A percentile compares a stretch with the other conserved stretches of the same genome.
phyloP scores from a whole-genome alignment of 345 rosid genomes.

The Eucalyptus decipiens region DNA sequence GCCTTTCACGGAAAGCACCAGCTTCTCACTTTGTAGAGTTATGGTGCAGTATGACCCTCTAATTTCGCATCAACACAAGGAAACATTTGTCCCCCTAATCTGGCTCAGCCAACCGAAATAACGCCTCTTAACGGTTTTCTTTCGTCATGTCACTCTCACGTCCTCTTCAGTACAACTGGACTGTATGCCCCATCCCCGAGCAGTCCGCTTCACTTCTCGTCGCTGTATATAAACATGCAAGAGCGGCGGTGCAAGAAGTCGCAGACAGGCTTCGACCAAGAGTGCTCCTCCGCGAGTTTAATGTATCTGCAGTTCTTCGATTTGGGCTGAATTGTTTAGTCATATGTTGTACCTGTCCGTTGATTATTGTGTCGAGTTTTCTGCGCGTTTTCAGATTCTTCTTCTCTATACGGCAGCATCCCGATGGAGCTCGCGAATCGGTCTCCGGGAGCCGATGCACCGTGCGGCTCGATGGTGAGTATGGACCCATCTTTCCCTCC shows the following conservation, averaged over 20 bases:
- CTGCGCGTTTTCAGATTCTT: not conserved
- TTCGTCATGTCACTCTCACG: not conserved
- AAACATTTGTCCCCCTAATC: conserved; percentile 21
- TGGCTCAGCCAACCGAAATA: conserved; percentile 6
- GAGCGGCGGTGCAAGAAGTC: not conserved
- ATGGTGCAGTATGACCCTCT: not conserved
- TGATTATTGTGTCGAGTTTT: not conserved
- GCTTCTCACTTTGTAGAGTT: conserved; percentile 1
- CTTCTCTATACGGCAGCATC: not conserved
- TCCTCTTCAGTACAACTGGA: conserved; percentile 16
- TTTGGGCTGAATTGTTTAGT: not conserved
- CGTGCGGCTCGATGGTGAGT: not conserved
- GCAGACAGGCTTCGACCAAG: not conserved
- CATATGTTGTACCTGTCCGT: not conserved
- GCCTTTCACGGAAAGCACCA: not conserved
- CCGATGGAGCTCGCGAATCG: not conserved
- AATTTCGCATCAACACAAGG: not conserved
- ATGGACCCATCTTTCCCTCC: not conserved
- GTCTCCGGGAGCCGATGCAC: not conserved
- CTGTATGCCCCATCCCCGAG: not conserved
- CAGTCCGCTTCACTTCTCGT: not conserved
- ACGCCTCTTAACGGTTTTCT: conserved; percentile 11
- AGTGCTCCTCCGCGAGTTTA: not conserved
- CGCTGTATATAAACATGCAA: not conserved
- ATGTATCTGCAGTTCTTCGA: not conserved